These are phyloP conservation scores for Ulota crispa DNA, from an alignment of 225 moss, liverwort and hornwort genomes.

Conservation along the genomic window DNA sequence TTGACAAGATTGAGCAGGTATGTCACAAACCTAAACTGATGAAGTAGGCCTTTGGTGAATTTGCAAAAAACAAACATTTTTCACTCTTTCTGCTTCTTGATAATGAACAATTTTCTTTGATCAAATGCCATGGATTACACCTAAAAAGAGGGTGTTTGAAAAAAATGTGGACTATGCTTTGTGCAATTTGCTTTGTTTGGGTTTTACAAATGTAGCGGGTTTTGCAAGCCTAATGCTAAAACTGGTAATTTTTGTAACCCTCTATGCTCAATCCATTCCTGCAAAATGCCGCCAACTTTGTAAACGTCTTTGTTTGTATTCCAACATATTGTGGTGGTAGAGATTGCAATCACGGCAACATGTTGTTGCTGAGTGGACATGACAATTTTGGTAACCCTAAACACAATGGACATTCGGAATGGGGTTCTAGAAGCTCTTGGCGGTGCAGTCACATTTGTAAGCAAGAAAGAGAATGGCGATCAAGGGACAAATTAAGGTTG, in stretches of 20 bases:
- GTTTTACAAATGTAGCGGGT: too few relatives aligned
- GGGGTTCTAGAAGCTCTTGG: conserved; percentile 33
- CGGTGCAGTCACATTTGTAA: conserved; percentile 10
- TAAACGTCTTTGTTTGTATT: conserved; percentile 6
- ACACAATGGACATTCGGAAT: conserved; percentile 23
- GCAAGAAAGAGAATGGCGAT: too few relatives aligned
- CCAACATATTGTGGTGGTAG: conserved; percentile 20
- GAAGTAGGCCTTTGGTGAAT: fast-evolving
- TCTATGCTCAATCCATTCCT: too few relatives aligned
- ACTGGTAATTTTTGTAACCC: not conserved
- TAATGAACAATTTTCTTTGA: fast-evolving
- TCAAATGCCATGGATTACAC: fast-evolving
- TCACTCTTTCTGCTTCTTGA: fast-evolving
- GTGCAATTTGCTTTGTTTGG: too few relatives aligned
- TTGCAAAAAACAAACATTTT: not conserved
- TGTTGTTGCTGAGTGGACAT: conserved; percentile 13
- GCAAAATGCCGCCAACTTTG: too few relatives aligned
- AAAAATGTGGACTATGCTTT: too few relatives aligned
- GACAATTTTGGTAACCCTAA: conserved; percentile 24
- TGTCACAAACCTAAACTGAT: fast-evolving
- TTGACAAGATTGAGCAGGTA: conserved; percentile 57
- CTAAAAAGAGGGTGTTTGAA: not conserved
- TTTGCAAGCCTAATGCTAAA: not conserved
- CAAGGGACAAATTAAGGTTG: too few relatives aligned
- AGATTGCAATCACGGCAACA: conserved; percentile 35